Evolutionary conservation across 2,329 filamentous ascomycete species (phyloP).

Genomic region (Myriosclerotinia scirpicola): DNA sequence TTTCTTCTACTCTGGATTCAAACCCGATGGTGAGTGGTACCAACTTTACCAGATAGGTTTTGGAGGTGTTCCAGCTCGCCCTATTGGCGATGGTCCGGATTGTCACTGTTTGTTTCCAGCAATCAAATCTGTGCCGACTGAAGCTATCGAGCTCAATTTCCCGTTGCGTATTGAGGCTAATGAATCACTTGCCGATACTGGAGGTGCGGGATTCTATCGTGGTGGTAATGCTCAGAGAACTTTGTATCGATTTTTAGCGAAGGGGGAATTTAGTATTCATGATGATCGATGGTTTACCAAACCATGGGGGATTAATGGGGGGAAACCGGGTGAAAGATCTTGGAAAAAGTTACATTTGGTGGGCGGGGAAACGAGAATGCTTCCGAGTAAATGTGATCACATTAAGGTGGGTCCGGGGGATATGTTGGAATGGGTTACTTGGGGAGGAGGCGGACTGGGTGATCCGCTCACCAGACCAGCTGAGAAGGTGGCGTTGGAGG

Average conservation of each 20-base stretch:
- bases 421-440: conserved; percentile 20
- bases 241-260: conserved; percentile 10
- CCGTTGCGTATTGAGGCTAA: conserved; percentile 19
- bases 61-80: conserved; percentile 14
- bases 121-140: conserved; percentile 15
- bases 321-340: conserved; percentile 5
- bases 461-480: conserved; percentile 11
- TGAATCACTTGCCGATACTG: conserved; percentile 19
- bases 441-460: conserved; percentile 14
- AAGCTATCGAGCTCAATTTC: conserved; percentile 19
- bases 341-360: conserved; percentile 12
- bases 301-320: conserved; percentile 14
- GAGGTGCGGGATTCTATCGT: conserved; percentile 13
- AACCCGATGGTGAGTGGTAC: conserved; percentile 15
- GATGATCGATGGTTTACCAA: conserved; percentile 22
- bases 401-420: conserved; percentile 8
- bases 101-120: conserved; percentile 19
- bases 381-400: conserved; percentile 21
- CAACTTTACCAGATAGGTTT: conserved; percentile 20
- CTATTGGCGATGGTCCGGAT: conserved; percentile 16
- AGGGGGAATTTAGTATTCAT: conserved; percentile 17
- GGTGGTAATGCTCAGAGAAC: conserved; percentile 18
- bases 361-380: not conserved
- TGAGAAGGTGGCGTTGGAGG: conserved; percentile 18
- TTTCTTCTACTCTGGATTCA: conserved; percentile 19